A percentile compares a stretch with the other conserved stretches of the same genome.
Evolutionary conservation across 2,329 filamentous ascomycete species (phyloP).

Genomic region (Blumeria graminis): DNA sequence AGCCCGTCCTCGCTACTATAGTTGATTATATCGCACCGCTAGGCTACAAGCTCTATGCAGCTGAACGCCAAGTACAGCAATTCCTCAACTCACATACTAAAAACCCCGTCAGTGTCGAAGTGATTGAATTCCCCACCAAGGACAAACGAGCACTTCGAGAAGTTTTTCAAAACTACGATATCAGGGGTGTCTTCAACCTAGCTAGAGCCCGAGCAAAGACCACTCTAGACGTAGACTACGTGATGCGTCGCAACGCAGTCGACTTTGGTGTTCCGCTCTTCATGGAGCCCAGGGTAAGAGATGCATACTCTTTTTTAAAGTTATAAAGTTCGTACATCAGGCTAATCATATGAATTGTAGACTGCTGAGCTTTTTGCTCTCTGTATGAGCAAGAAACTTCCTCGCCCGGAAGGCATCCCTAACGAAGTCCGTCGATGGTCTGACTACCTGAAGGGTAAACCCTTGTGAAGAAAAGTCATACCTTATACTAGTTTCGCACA

Average conservation of each 20-base stretch:
- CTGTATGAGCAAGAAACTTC: conserved; percentile 93
- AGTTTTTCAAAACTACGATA: conserved; percentile 92
- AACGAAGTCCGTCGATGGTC: conserved; percentile 84
- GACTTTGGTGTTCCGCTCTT: conserved; percentile 96
- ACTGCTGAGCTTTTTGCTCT: conserved; percentile 88
- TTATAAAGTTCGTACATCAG: not conserved
- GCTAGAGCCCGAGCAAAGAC: conserved; percentile 65
- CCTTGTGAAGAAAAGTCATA: conserved; percentile 25
- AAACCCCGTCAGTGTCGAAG: conserved; percentile 47
- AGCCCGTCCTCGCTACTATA: conserved; percentile 47
- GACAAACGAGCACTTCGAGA: conserved; percentile 88
- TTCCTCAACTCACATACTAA: conserved; percentile 53
- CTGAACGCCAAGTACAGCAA: conserved; percentile 55
- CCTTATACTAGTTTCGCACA: too few species aligned
- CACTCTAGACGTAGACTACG: conserved; percentile 78
- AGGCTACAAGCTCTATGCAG: conserved; percentile 84
- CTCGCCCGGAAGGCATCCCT: conserved; percentile 55
- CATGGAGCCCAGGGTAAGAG: conserved; percentile 83
- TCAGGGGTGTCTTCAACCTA: conserved; percentile 87
- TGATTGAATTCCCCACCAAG: conserved; percentile 90
- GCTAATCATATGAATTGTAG: conserved; percentile 20
- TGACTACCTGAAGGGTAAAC: conserved; percentile 77
- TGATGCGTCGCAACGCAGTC: conserved; percentile 94
- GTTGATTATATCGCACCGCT: conserved; percentile 73
- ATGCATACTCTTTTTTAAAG: not conserved